phyloP scores from a whole-genome alignment of 768 basidiomycete species.

The Rhodotorula taiwanensis region DNA sequence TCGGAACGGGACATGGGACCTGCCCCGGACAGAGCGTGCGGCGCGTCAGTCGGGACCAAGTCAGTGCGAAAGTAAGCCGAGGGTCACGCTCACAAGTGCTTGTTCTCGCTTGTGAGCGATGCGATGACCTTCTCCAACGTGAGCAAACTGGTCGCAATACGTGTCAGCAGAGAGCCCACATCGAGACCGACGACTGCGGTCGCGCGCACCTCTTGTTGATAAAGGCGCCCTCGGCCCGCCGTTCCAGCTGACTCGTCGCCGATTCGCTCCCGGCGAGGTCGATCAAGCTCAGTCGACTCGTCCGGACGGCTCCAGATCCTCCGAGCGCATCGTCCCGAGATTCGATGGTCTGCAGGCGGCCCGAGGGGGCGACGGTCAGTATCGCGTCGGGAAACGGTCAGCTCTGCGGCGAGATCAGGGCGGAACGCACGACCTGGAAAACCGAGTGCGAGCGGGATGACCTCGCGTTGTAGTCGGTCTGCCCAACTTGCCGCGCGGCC shows the following conservation, averaged over 20 bases:
- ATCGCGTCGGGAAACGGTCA: background rate
- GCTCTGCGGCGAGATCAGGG: background rate
- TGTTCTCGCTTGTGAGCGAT: conserved; percentile 64
- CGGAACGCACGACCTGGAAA: conserved; percentile 65
- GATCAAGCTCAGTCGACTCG: conserved; percentile 62
- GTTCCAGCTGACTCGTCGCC: conserved; percentile 89
- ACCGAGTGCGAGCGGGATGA: conserved; percentile 91
- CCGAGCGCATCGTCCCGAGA: conserved; percentile 31
- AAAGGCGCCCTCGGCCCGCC: conserved; percentile 89
- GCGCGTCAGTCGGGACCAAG: too few species aligned
- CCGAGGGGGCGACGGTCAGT: background rate
- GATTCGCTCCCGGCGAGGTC: conserved; percentile 96
- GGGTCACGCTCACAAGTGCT: conserved; percentile 61
- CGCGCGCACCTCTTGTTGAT: conserved; percentile 61
- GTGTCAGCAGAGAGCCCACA: background rate
- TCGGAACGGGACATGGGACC: conserved; percentile 91
- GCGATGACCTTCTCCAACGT: conserved; percentile 89
- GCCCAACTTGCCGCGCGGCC: conserved; percentile 78
- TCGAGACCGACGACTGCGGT: background rate
- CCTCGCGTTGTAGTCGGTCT: conserved; percentile 95
- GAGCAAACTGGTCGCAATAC: conserved; percentile 53
- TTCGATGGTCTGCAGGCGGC: conserved; percentile 35
- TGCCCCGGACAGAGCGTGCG: conserved; percentile 44
- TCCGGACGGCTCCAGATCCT: conserved; percentile 27
- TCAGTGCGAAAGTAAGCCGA: too few species aligned